Conservation (phyloP, 179 eudicot genomes). For the Beta macrorhiza region DNA sequence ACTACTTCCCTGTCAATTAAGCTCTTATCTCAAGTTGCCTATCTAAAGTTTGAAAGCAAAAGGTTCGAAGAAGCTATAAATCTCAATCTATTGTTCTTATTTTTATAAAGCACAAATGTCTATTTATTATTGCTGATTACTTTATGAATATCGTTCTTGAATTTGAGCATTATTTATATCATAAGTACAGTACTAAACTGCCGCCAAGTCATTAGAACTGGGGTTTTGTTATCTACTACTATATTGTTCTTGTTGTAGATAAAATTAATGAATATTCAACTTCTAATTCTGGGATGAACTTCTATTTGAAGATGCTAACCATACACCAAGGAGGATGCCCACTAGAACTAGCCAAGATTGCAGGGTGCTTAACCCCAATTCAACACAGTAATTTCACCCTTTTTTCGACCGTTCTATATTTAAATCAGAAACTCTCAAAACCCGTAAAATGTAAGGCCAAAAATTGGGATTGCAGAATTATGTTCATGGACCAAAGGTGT, state of each 20-base stretch:
- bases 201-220: background rate
- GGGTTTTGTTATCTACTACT: background rate
- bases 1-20: too few relatives aligned
- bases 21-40: too few relatives aligned
- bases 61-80: too few relatives aligned
- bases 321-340: constrained; percentile 22
- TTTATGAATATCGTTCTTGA: too few relatives aligned
- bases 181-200: too few relatives aligned
- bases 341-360: constrained; percentile 14
- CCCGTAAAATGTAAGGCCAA: constrained; percentile 7
- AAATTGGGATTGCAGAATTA: constrained; percentile 4
- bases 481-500: constrained; percentile 15
- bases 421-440: constrained; percentile 16
- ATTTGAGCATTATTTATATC: too few relatives aligned
- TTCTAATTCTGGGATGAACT: background rate
- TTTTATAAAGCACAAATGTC: too few relatives aligned
- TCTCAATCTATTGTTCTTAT: too few relatives aligned
- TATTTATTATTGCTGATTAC: too few relatives aligned
- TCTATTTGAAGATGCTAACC: constrained; percentile 19
- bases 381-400: constrained; percentile 17
- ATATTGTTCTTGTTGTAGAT: background rate
- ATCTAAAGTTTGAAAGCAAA: too few relatives aligned
- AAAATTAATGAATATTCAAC: background rate
- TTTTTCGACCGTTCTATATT: constrained; percentile 12
- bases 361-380: constrained; percentile 13